These are phyloP conservation scores for Boletus sp. DNA, from an alignment of 768 basidiomycete genomes.

Conservation along the genomic window DNA sequence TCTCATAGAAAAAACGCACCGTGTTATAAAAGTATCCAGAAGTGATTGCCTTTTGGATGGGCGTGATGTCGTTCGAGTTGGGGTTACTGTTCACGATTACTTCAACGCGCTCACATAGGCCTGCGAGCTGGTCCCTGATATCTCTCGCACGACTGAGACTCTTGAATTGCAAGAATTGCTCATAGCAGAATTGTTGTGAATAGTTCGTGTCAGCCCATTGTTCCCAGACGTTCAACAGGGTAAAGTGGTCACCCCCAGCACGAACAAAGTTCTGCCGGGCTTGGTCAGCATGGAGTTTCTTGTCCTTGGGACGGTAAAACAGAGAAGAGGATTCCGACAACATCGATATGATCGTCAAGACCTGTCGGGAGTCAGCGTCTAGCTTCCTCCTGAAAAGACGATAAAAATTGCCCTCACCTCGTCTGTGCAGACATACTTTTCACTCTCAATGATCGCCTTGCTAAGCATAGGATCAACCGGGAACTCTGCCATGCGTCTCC, in stretches of 20 bases:
- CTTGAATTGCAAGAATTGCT: conserved; percentile 94
- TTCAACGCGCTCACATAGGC: conserved; percentile 95
- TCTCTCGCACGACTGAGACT: conserved; percentile 91
- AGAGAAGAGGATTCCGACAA: conserved; percentile 92
- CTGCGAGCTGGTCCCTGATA: conserved; percentile 93
- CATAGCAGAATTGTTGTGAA: conserved; percentile 95
- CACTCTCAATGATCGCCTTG: conserved; percentile 94
- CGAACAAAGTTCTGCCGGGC: conserved; percentile 97
- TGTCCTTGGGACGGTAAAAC: conserved; percentile 97
- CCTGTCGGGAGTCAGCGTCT: conserved; percentile 39
- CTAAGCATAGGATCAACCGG: conserved; percentile 98
- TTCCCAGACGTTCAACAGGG: conserved; percentile 95
- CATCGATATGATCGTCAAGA: conserved; percentile 97
- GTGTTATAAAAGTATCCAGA: conserved; percentile 97
- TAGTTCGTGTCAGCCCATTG: conserved; percentile 99
- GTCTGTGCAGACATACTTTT: conserved; percentile 91
- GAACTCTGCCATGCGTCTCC: conserved; percentile 97
- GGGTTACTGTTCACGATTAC: conserved; percentile 84
- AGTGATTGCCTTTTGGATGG: conserved; percentile 93
- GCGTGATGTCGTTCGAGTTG: conserved; percentile 88
- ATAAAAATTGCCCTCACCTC: conserved; percentile 56
- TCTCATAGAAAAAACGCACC: conserved; percentile 39
- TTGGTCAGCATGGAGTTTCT: conserved; percentile 95
- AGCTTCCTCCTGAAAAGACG: not conserved
- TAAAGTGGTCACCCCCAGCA: conserved; percentile 96